phyloP scores from a whole-genome alignment of 495 filamentous ascomycete genomes.

The Aspergillus haitiensis region DNA sequence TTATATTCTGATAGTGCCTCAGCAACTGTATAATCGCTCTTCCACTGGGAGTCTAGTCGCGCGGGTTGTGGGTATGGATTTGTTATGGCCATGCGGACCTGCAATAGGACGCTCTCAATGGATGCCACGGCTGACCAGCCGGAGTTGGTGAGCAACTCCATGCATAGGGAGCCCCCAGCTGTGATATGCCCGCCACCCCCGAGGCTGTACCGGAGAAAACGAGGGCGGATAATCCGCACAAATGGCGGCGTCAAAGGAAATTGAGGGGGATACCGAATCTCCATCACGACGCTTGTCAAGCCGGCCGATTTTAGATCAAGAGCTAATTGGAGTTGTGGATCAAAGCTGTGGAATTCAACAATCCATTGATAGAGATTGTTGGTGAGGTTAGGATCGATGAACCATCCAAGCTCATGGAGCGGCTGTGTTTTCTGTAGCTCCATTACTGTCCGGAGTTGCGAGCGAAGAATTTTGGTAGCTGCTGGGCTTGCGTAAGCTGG shows the following conservation, averaged over 20 bases:
- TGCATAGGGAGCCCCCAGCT: slow-evolving; percentile 82
- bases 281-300: slow-evolving; percentile 69
- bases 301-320: slow-evolving; percentile 66
- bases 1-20: slow-evolving; percentile 76
- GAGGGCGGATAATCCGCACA: slow-evolving; percentile 78
- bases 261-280: slow-evolving; percentile 72
- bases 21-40: slow-evolving; percentile 59
- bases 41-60: slow-evolving; percentile 45
- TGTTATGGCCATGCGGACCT: slow-evolving; percentile 78
- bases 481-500: slow-evolving; percentile 68
- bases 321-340: slow-evolving; percentile 64
- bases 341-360: slow-evolving; percentile 85
- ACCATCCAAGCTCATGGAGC: slow-evolving; percentile 79
- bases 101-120: slow-evolving; percentile 79
- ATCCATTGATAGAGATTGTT: slow-evolving; percentile 91
- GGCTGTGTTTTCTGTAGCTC: slow-evolving; percentile 63
- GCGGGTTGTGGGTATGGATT: slow-evolving; percentile 70
- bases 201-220: slow-evolving; percentile 65
- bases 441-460: slow-evolving; percentile 60
- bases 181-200: slow-evolving; percentile 92
- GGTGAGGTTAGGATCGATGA: slow-evolving; percentile 61
- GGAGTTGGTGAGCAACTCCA: slow-evolving; percentile 83
- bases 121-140: slow-evolving; percentile 75
- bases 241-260: slow-evolving; percentile 84
- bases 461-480: slow-evolving; percentile 63